Evolutionary conservation across 495 filamentous ascomycete species (phyloP), one percentile per base, ranked within the genome.

Genomic region (Ramalina intermedia): DNA sequence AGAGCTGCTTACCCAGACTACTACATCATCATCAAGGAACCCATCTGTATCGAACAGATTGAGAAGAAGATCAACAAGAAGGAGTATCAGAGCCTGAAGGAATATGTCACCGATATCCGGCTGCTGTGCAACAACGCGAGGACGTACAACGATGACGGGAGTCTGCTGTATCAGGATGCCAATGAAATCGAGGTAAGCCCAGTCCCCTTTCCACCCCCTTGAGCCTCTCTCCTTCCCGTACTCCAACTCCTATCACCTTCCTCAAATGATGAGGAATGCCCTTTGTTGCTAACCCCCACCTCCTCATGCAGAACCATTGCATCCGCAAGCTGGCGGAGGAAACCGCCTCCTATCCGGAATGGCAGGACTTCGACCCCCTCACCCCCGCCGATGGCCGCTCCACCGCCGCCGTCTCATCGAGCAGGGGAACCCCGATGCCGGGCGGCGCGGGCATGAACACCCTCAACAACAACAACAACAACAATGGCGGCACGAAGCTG

Each of bases 101-200:
- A 85, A 52, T 85, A 96, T 74, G 70, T 80, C 33, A 76, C 76
- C 26, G 91, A 98, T 59, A 78, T 98, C 50, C 75, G 79, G 41
- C 67, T 85, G 48, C 75, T 98, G 57, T 90, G 88, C 62, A 77
- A 75, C 57, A 98, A 98, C 68, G 94, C 90, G 51, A 72, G 85
- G 58, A 89, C 82, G 6, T 98, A 91, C 66, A 98, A 98, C 64
- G 91, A 98, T 64, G 91, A 96, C 59, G 82, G 79, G 37, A 95
- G 88, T 66, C 63, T 87, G 50, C 73, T 98, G 41, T 96, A 86
- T 69, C 76, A 83, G 57, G 93, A 98, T 72, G 91, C 88, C 40
- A 87, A 88, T 61, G 67, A 80, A 39, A 96, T 98, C 63, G 87
- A 95, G 75, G 90, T 95, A 70, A 63, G 78, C 70, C 46, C 46